Evolutionary conservation across 768 basidiomycete genomes (phyloP).

Genomic region (Serendipita vermifera): DNA sequence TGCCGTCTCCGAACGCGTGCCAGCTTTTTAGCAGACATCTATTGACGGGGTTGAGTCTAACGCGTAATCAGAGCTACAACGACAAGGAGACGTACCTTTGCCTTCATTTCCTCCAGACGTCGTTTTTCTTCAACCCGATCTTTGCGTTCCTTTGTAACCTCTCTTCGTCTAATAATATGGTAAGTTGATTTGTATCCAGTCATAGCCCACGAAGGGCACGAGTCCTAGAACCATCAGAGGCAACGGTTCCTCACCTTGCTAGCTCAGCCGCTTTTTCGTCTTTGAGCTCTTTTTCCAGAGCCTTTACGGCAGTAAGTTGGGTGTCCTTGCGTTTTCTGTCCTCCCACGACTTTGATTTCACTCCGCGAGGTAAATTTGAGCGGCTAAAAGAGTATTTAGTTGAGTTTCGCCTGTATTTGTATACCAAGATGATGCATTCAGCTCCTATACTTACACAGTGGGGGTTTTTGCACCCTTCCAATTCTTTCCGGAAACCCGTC

Average conservation of each 20-base stretch:
- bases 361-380: constrained; percentile 48
- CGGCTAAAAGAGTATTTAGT: constrained; percentile 43
- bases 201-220: too few relatives aligned
- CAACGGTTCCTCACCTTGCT: constrained; percentile 31
- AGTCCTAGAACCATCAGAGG: constrained; percentile 11
- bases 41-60: not conserved
- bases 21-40: constrained; percentile 8
- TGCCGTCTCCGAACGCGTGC: not conserved
- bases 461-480: not conserved
- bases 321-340: constrained; percentile 57
- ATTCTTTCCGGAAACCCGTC: constrained; percentile 6
- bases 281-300: constrained; percentile 57
- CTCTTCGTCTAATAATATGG: constrained; percentile 36
- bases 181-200: not conserved
- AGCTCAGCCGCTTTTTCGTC: constrained; percentile 63
- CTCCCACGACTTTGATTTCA: constrained; percentile 55
- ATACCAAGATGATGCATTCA: too few relatives aligned
- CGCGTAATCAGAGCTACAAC: not conserved
- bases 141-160: constrained; percentile 57
- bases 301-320: constrained; percentile 55
- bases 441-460: too few relatives aligned
- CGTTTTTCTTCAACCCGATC: constrained; percentile 59
- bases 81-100: constrained; percentile 39
- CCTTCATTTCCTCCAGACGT: constrained; percentile 34
- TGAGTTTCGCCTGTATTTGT: too few relatives aligned